Conservation (phyloP, 768 basidiomycete species). For the Suillus paluster region DNA sequence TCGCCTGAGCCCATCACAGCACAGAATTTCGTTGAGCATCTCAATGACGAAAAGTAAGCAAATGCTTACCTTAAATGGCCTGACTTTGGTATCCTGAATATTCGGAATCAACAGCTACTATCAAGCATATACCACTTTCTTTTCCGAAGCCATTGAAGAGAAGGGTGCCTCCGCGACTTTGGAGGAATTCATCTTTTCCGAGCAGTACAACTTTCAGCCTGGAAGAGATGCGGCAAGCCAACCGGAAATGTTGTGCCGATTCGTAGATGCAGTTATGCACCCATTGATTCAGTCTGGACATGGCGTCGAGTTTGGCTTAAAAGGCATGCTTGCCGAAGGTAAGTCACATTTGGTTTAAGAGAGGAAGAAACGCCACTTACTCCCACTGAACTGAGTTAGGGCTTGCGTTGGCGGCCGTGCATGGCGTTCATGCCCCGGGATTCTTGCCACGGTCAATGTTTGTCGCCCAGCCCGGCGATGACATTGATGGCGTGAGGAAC, state of each 20-base stretch:
- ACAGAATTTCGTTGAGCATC: conserved; percentile 28
- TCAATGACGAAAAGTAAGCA: conserved; percentile 32
- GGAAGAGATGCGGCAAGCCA: conserved; percentile 27
- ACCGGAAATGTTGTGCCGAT: conserved; percentile 58
- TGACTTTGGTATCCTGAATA: not conserved
- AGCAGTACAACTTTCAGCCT: conserved; percentile 28
- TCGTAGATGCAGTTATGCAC: conserved; percentile 56
- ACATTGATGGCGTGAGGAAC: conserved; percentile 5
- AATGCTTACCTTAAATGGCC: not conserved
- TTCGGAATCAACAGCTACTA: conserved; percentile 26
- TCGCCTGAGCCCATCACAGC: conserved; percentile 30
- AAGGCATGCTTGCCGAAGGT: conserved; percentile 70
- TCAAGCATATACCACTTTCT: conserved; percentile 31
- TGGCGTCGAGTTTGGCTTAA: conserved; percentile 65
- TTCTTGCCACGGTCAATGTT: conserved; percentile 17
- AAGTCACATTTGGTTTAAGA: not conserved
- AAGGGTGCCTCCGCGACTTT: conserved; percentile 23
- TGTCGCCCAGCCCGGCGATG: not conserved
- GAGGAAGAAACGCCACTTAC: not conserved
- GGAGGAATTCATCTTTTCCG: conserved; percentile 36
- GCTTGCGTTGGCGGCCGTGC: conserved; percentile 27
- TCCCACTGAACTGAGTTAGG: conserved; percentile 15
- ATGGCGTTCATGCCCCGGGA: conserved; percentile 46
- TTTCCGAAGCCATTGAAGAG: conserved; percentile 19
- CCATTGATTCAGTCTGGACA: conserved; percentile 65